Conservation (phyloP, 2,329 filamentous ascomycete genomes). For the Biscogniauxia sp. region DNA sequence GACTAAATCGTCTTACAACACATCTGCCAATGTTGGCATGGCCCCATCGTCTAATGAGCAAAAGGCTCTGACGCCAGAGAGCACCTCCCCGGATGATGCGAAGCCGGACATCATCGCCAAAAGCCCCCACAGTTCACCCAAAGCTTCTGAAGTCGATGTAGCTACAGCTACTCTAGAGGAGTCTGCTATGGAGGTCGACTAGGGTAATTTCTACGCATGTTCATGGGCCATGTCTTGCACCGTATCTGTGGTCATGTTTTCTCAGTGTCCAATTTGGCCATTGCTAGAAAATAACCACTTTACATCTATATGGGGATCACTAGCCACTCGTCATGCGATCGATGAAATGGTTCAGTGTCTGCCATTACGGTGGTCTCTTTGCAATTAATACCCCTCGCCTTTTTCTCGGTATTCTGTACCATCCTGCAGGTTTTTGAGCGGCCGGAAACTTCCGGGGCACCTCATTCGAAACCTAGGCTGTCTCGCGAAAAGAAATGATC, state of each 20-base stretch:
- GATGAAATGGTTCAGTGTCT: background rate
- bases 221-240: background rate
- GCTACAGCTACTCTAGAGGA: conserved; percentile 8
- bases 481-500: background rate
- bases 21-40: conserved; percentile 4
- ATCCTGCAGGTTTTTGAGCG: background rate
- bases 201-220: conserved; percentile 2
- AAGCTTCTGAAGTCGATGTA: conserved; percentile 5
- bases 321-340: background rate
- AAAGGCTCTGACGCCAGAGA: conserved; percentile 15
- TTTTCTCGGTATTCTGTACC: background rate
- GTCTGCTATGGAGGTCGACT: conserved; percentile 29
- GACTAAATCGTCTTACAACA: conserved; percentile 10
- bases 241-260: background rate
- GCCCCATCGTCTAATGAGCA: conserved; percentile 2
- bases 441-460: background rate
- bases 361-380: background rate
- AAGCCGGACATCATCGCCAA: conserved; percentile 6
- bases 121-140: conserved; percentile 10
- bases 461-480: background rate
- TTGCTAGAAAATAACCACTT: background rate
- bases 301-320: background rate
- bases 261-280: background rate
- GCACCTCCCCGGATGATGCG: conserved; percentile 20
- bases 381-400: background rate